These are phyloP conservation scores for Symmetrospora coprosmae DNA, from an alignment of 768 basidiomycete species.

Conservation along the genomic window DNA sequence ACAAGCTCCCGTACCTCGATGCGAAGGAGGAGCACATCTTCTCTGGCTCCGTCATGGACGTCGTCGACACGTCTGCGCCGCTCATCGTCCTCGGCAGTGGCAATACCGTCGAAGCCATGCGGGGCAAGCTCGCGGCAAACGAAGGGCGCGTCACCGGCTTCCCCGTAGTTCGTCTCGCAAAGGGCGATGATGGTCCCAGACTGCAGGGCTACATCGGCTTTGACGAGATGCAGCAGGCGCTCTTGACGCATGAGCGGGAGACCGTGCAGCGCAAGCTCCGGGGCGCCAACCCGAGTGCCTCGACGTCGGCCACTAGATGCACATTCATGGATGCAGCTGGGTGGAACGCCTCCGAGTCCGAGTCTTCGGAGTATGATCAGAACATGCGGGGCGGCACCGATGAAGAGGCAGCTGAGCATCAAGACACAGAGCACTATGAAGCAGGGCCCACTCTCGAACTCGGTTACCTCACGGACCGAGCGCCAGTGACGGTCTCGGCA, in stretches of 20 bases:
- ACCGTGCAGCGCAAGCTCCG: slow-evolving; percentile 43
- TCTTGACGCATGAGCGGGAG: no score
- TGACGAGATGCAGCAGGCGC: slow-evolving; percentile 83
- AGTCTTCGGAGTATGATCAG: neutral
- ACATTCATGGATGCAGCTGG: slow-evolving; percentile 3
- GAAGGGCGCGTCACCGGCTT: slow-evolving; percentile 53
- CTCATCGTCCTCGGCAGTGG: slow-evolving; percentile 54
- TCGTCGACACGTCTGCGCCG: slow-evolving; percentile 43
- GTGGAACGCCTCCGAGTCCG: neutral
- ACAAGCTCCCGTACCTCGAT: slow-evolving; percentile 82
- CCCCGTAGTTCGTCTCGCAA: slow-evolving; percentile 53
- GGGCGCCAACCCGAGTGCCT: neutral
- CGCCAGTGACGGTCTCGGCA: slow-evolving; percentile 68
- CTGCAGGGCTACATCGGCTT: slow-evolving; percentile 82
- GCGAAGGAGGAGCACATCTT: slow-evolving; percentile 61
- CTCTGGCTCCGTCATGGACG: slow-evolving; percentile 15
- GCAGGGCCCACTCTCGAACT: slow-evolving; percentile 17
- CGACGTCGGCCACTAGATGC: slow-evolving; percentile 3
- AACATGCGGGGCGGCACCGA: no score
- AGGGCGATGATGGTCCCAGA: slow-evolving; percentile 43
- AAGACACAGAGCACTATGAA: neutral
- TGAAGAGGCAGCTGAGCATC: no score
- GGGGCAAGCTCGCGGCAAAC: slow-evolving; percentile 56
- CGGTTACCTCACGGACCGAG: slow-evolving; percentile 56
- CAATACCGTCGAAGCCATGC: slow-evolving; percentile 66